phyloP scores from a whole-genome alignment of 257 asterid species.

The Solanum gracilifrons region DNA sequence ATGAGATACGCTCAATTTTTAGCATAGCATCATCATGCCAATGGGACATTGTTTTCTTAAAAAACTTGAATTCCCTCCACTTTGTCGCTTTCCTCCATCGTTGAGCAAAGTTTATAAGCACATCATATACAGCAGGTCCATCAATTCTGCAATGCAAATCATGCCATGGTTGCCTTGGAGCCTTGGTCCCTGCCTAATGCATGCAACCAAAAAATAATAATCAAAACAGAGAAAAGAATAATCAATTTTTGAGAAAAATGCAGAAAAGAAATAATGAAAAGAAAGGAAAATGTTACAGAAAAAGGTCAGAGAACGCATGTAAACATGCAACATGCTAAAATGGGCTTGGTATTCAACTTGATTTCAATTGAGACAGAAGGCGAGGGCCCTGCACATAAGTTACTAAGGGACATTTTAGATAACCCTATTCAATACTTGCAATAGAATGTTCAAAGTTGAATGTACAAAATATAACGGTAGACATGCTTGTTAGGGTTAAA shows the following conservation, averaged over 20 bases:
- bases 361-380: neutral
- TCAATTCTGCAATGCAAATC: conserved; percentile 87
- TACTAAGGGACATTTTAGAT: neutral
- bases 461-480: neutral
- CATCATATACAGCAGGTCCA: conserved; percentile 97
- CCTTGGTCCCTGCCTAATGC: conserved; percentile 59
- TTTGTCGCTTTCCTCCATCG: conserved; percentile 97
- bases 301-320: neutral
- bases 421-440: neutral
- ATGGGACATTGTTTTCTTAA: conserved; percentile 49
- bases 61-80: conserved; percentile 74
- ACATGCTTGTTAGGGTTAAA: neutral
- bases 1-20: conserved; percentile 83
- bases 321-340: neutral
- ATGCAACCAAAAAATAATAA: neutral
- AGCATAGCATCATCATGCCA: conserved; percentile 95
- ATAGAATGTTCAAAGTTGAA: neutral
- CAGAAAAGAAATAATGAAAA: neutral
- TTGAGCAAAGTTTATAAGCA: conserved; percentile 88
- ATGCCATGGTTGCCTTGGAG: conserved; percentile 98
- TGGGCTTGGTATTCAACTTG: neutral
- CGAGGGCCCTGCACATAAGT: neutral
- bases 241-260: neutral
- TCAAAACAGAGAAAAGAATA: neutral
- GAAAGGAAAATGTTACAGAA: neutral